These are phyloP conservation scores for Dactylellina cionopaga DNA, from an alignment of 2,329 filamentous ascomycete species.

Conservation along the genomic window DNA sequence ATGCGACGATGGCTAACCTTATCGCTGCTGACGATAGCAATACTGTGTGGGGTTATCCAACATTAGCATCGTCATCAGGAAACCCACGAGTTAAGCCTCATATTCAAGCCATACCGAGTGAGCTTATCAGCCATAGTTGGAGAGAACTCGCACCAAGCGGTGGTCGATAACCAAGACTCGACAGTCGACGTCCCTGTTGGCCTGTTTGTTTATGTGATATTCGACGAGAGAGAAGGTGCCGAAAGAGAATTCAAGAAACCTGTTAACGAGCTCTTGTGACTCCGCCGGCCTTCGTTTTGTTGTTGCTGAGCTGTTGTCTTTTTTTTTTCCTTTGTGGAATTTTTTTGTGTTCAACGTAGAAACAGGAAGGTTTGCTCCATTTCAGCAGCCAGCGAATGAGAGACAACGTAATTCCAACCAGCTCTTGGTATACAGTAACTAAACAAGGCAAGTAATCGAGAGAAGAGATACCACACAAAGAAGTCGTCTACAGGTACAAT, in stretches of 20 bases:
- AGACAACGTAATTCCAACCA: conserved; percentile 43
- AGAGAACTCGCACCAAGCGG: conserved; percentile 52
- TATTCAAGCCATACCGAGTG: conserved; percentile 76
- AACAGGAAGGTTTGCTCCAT: conserved; percentile 43
- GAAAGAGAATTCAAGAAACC: conserved; percentile 1
- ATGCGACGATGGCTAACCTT: conserved; percentile 72
- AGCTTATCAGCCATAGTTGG: conserved; percentile 84
- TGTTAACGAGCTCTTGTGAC: conserved; percentile 32
- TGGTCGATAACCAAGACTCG: conserved; percentile 56
- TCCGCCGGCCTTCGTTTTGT: conserved; percentile 34
- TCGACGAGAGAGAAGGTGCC: neutral
- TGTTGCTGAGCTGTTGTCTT: conserved; percentile 53
- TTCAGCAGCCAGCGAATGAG: conserved; percentile 31
- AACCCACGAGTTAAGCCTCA: conserved; percentile 4
- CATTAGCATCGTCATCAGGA: conserved; percentile 31
- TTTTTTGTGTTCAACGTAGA: conserved; percentile 36
- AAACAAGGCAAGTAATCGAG: no score
- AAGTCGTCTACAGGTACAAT: no score
- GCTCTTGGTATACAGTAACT: neutral
- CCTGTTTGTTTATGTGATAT: no score
- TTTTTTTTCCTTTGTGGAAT: conserved; percentile 53
- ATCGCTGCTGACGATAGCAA: conserved; percentile 98
- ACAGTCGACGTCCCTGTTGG: no score
- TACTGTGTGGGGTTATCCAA: conserved; percentile 69
- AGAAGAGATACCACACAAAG: no score